Conservation (phyloP, 2,329 filamentous ascomycete species). For the Penicillium sp. region DNA sequence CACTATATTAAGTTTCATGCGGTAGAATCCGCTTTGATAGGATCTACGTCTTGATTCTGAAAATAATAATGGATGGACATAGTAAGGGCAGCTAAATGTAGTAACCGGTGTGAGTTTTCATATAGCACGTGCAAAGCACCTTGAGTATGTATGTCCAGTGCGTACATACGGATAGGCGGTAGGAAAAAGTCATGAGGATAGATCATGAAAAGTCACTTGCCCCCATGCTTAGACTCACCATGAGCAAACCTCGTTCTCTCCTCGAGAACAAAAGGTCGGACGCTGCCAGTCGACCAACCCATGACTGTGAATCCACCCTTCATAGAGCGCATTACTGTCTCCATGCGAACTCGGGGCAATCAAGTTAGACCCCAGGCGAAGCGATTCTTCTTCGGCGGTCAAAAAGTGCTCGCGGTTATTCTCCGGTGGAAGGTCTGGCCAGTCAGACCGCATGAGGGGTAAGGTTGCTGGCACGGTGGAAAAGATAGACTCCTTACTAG, state of each 20-base stretch:
- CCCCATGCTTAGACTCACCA: slow-evolving; percentile 10
- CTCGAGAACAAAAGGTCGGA: slow-evolving; percentile 33
- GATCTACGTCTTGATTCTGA: slow-evolving; percentile 27
- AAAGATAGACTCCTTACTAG: slow-evolving; percentile 34
- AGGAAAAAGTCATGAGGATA: slow-evolving; percentile 30
- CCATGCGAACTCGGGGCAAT: slow-evolving; percentile 16
- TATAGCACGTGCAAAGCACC: too few species aligned
- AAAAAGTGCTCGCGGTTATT: slow-evolving; percentile 2
- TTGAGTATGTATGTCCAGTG: too few species aligned
- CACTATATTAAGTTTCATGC: slow-evolving; percentile 31
- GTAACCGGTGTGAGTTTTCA: too few species aligned
- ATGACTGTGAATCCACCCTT: slow-evolving; percentile 26
- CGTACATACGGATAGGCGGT: too few species aligned
- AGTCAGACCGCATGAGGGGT: slow-evolving; percentile 10
- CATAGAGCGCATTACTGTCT: slow-evolving; percentile 29
- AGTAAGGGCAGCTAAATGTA: too few species aligned
- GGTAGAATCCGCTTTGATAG: slow-evolving; percentile 17
- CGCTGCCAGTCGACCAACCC: slow-evolving; percentile 26
- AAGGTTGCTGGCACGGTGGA: slow-evolving; percentile 17
- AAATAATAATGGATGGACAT: too few species aligned
- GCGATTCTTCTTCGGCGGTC: slow-evolving; percentile 21
- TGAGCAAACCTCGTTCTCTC: slow-evolving; percentile 28
- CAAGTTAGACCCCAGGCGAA: slow-evolving; percentile 21
- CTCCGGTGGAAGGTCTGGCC: slow-evolving; percentile 21
- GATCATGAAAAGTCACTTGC: not conserved